Base-by-base conservation (phyloP, 805 yeast genomes). In the Pichia sporocuriosa region DNA sequence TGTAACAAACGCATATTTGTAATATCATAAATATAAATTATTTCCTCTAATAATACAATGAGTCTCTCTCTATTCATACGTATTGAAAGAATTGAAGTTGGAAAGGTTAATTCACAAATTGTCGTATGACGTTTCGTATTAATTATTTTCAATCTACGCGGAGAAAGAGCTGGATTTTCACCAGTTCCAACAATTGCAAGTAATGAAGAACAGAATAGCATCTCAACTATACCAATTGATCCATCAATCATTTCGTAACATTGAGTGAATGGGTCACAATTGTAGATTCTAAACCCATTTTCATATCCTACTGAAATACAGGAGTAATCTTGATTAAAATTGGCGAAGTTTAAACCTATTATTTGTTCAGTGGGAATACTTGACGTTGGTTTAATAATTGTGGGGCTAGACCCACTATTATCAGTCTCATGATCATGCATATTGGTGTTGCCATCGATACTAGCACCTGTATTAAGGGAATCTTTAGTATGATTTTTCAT, bases 61-160 rank as follows among this genome's bases (percentile, higher is more conserved):
- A 90, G 67, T 36, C 97, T 67, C 51, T 84, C 81, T 32, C 97
- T 71, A 63, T 93, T 90, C 68, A 90, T 73, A 50, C 78, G 77
- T 19, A 90, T 81, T 26, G 83, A 78, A 26, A 84, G 65, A 9
- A 90, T 82, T 5, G 81, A 69, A 3, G 87, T 79, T 1, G 96
- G 94, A 59, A 90, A 90, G 1, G 94, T 81, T 51, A 90, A 66
- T 56, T 90, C 97, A 62, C 97, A 90, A 17, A 90, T 87, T 1
- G 77, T 73, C 3, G 84, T 59, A 35, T 61, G 62, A 59, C 61
- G 72, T 60, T 86, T 86, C 2, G 96, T 85, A 62, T 90, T 93
- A 42, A 90, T 69, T 43, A 90, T 79, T 56, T 80, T 81, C 46
- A 90, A 70, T 48, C 90, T 73, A 47, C 97, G 70, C n/a, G 97